phyloP scores from a whole-genome alignment of 495 filamentous ascomycete genomes.

The Tuber brumale region DNA sequence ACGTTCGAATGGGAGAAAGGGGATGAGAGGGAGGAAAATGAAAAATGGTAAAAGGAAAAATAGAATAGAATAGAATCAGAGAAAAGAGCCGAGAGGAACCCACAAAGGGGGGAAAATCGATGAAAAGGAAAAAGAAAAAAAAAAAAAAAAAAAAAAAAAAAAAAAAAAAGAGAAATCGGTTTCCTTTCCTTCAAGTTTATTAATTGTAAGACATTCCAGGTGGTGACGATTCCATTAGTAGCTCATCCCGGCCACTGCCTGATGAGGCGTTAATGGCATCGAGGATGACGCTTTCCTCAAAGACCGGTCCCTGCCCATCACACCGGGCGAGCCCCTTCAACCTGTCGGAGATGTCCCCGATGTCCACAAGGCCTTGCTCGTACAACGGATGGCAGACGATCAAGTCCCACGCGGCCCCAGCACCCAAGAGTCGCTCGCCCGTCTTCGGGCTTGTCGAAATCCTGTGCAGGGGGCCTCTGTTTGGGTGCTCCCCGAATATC shows the following conservation, averaged over 20 bases:
- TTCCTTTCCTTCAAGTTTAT: not conserved
- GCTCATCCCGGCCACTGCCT: constrained; percentile 63
- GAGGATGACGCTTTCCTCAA: constrained; percentile 67
- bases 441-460: constrained; percentile 58
- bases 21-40: not conserved
- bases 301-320: constrained; percentile 85
- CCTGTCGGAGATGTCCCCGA: constrained; percentile 66
- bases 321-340: constrained; percentile 74
- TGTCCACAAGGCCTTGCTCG: constrained; percentile 73
- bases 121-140: no score
- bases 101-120: not conserved
- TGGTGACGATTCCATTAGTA: constrained; percentile 43
- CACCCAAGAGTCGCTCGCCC: constrained; percentile 71
- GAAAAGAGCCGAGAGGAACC: not conserved
- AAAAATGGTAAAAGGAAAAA: not conserved
- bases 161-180: not conserved
- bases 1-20: not conserved
- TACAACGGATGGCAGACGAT: constrained; percentile 79
- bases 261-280: constrained; percentile 72
- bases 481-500: constrained; percentile 48
- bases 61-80: not conserved
- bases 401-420: constrained; percentile 81
- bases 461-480: constrained; percentile 60
- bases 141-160: no score
- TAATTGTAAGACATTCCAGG: not conserved